These are phyloP conservation scores for Metschnikowia kofuensis DNA, from an alignment of 805 yeast genomes.

Conservation along the genomic window DNA sequence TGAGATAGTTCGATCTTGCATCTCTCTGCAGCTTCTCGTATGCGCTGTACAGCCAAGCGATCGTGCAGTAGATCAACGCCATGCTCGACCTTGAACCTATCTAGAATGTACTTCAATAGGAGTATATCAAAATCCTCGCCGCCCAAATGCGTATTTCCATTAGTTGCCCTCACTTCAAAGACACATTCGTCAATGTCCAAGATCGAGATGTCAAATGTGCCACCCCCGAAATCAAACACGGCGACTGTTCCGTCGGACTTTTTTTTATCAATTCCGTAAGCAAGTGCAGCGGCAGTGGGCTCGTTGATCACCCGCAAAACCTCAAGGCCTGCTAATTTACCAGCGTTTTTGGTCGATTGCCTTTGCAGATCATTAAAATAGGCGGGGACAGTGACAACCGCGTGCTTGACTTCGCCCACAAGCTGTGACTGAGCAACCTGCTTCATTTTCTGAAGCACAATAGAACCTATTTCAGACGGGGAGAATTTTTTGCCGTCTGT, in stretches of 20 bases:
- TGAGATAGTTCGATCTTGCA: constrained; percentile 75
- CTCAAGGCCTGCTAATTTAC: constrained; percentile 69
- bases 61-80: constrained; percentile 49
- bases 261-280: constrained; percentile 81
- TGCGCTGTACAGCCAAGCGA: constrained; percentile 64
- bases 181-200: constrained; percentile 78
- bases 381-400: constrained; percentile 84
- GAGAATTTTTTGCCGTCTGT: constrained; percentile 44
- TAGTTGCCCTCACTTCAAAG: constrained; percentile 78
- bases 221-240: constrained; percentile 80
- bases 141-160: constrained; percentile 82
- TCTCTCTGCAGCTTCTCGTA: constrained; percentile 76
- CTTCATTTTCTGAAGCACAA: constrained; percentile 62
- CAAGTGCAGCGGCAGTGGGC: constrained; percentile 92
- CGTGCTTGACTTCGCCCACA: constrained; percentile 48
- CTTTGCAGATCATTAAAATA: constrained; percentile 80
- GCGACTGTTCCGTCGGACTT: constrained; percentile 50
- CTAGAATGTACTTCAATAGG: constrained; percentile 54
- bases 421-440: constrained; percentile 57
- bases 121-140: constrained; percentile 83
- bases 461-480: constrained; percentile 72
- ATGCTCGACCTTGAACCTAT: constrained; percentile 52
- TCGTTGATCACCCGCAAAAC: constrained; percentile 76
- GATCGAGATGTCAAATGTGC: constrained; percentile 79
- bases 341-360: constrained; percentile 81